Base-by-base conservation (phyloP, 2,329 filamentous ascomycete species). In the Fusarium sp. region DNA sequence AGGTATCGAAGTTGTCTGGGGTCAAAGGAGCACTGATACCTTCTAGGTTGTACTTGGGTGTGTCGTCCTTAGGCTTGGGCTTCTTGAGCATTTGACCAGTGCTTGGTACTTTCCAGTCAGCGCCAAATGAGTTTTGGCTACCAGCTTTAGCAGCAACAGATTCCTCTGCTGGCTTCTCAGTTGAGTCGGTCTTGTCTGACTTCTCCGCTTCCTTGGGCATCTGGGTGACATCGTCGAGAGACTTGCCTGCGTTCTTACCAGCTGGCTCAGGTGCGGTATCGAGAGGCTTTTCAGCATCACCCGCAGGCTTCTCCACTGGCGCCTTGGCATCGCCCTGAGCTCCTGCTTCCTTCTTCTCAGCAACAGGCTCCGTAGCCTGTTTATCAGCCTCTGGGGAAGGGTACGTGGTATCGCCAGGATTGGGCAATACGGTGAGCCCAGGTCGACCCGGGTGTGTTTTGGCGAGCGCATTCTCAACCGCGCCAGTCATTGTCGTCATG, bases 1-100 rank as follows among this genome's bases (percentile, higher is more conserved):
- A 83, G 59, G 87, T 89, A 77, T 96, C 91, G 82, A 99, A 99
- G 67, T 84, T 92, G 76, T 97, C 94, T 1, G 92, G 90, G 3
- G 89, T 94, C 52, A 99, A 85, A 8, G 89, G 80, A 33, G 93
- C 84, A 8, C 93, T 96, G 17, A 86, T 83, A 8, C 96, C 96
- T 40, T 90, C 84, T 6, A 88, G 86, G 71, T 99, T 98, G 22
- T 92, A 88, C 11, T 85, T 87, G 19, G 81, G 78, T 28, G 56
- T 40, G 2, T 84, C 83, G 7, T 87, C 81, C 73, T 86, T 86
- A 41, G 83, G 80, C 71, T 85, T 73, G 33, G 70, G 69, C 44
- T 75, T 72, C 65, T 76, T 77, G 44, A 71, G 53, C 63, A 75
- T 67, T 59, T 78, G 71, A 8, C 67, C 76, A 20, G 75, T 66